Evolutionary conservation across 805 yeast species (phyloP), one percentile per base, ranked within the genome.

Genomic region (Grigorovia transvaalensis): DNA sequence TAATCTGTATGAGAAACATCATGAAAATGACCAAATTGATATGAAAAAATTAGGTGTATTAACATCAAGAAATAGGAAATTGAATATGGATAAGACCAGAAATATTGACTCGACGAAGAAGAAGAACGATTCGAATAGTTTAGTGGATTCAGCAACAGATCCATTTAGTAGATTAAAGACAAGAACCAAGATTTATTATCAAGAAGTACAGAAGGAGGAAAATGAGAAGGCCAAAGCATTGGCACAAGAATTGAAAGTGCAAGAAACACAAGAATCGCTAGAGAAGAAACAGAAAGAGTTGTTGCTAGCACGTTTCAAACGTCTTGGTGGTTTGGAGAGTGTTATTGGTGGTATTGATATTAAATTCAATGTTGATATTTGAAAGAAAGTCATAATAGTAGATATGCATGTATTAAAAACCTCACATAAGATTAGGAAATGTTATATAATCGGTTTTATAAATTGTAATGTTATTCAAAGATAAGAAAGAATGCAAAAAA

Each of bases 111-210:
- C 81, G 48, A 83, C 72, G 70, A 64, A 77, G 82, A 57, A 80
- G 70, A 62, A 67, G 57, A 60, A 67, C 64, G 48, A 52, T 15
- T 13, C 40, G 9, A 19, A 29, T 35, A 19, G 45, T 11, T 57
- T 54, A 54, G 63, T 59, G 50, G 69, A 70, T 52, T 74, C 79
- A 7, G 66, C 65, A 50, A 79, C 75, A 59, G 87, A 93, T 71
- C 98, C 99, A 20, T 93, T 93, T 69, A 80, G 85, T 58, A 81
- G 98, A 66, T 77, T 93, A 63, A 84, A 87, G 65, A 91, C 98
- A 1, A 85, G 82, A 55, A 87, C 97, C 1, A 80, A 87, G 61
- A 80, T 88, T 54, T 91, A 88, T 68, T 88, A 89, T 50, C 72
- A 74, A 47, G 77, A 67, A 52, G 70, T 75, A 47, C 80, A 76